Conservation (phyloP, 305 asterid genomes). For the Salvia sclarea region DNA sequence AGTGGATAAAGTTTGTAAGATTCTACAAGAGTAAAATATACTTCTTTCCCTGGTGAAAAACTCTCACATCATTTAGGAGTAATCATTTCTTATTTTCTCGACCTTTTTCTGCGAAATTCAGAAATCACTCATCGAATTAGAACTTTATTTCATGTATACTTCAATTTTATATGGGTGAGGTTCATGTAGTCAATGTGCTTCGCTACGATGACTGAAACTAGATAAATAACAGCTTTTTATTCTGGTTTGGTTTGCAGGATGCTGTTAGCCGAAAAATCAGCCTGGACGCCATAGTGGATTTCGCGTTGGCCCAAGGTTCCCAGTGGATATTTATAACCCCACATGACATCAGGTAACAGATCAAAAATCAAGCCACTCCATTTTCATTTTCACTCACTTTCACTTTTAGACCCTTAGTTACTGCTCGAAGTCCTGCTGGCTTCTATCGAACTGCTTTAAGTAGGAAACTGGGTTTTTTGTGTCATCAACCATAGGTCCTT, state of each 20-base stretch:
- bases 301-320: constrained; percentile 83
- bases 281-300: constrained; percentile 80
- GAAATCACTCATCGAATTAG: neutral
- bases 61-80: neutral
- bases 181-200: constrained; percentile 3
- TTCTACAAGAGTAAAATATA: too few relatives aligned
- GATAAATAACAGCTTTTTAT: neutral
- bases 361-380: neutral
- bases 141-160: neutral
- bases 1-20: too few relatives aligned
- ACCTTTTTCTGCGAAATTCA: neutral
- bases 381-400: neutral
- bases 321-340: constrained; percentile 98
- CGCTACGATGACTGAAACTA: neutral
- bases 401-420: neutral
- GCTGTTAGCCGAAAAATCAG: constrained; percentile 96
- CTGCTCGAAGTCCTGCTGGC: neutral
- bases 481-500: neutral
- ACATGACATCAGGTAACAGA: constrained; percentile 82
- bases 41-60: too few relatives aligned
- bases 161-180: neutral
- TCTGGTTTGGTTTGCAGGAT: constrained; percentile 53
- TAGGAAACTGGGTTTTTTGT: neutral
- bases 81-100: neutral
- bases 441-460: neutral